Evolutionary conservation across 2,329 filamentous ascomycete genomes (phyloP), one percentile per base, ranked within the genome.

Genomic region (Rachicladosporium sp.): DNA sequence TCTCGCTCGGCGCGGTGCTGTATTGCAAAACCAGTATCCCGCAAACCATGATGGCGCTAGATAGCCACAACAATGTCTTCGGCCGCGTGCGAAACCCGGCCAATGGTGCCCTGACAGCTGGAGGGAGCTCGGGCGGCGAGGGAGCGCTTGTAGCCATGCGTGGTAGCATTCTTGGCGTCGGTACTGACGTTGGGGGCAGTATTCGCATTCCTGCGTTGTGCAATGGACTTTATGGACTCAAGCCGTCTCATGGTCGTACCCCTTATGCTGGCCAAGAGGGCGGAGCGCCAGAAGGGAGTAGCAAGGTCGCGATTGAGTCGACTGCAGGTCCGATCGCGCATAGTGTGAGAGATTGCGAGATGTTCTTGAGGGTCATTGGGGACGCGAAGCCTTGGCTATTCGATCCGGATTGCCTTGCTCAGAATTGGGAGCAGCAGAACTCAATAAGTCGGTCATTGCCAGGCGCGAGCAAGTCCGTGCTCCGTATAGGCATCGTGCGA

Each of bases 21-120:
- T 68, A 69, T 46, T 65, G 60, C 52, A 72, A 75, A 52, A 75
- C 71, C 3, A 74, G 73, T 43, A 55, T 74, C 2, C 70, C 72
- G 3, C 67, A 71, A 43, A 72, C 69, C 0, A 61, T 75, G 46
- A 68, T 71, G 66, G 59, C 63, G 4, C 47, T 69, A 10, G 70
- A 74, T 46, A 66, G 62, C 1, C 68, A 72, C 50, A 74, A 73
- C 50, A 68, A 72, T 41, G 54, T 68, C 31, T 69, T 64, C 42
- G 65, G 65, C 2, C 63, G 65, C 10, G 64, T 66, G 1, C 48
- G 71, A 23, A 73, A 73, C 46, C 65, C 70, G 1, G 53, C 63
- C 38, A 70, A 72, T 42, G 56, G 51, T 7, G 49, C 55, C 2
- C 55, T 72, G 11, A 73, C 70, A 4, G 65, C 68, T 3, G 71